Percentiles rank a stretch among this genome's conserved stretches.
Evolutionary conservation across 1,139 yeast species (phyloP).

Genomic region (Blastobotrys persicus): DNA sequence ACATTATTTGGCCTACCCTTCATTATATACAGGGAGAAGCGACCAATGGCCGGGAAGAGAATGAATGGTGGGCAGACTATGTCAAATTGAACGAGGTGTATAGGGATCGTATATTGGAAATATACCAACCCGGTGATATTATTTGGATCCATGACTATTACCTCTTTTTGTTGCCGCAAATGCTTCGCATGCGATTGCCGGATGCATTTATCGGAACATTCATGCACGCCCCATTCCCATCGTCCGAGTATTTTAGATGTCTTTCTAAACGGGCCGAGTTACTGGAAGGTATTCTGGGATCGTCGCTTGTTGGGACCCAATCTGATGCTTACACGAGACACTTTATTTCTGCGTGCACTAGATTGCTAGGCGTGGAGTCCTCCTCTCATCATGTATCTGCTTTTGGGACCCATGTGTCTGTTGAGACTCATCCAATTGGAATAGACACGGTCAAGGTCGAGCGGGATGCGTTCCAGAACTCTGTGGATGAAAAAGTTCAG

Average conservation of each 20-base stretch:
- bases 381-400: constrained; percentile 61
- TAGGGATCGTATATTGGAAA: constrained; percentile 67
- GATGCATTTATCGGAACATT: constrained; percentile 80
- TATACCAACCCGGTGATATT: constrained; percentile 86
- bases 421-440: constrained; percentile 80
- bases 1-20: constrained; percentile 88
- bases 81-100: constrained; percentile 88
- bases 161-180: constrained; percentile 76
- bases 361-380: constrained; percentile 41
- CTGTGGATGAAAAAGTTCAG: constrained; percentile 46
- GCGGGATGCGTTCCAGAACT: constrained; percentile 40
- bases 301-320: constrained; percentile 84
- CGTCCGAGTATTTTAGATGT: constrained; percentile 91
- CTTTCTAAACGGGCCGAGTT: constrained; percentile 77
- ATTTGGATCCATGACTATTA: constrained; percentile 97
- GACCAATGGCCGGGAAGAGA: constrained; percentile 68
- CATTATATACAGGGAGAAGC: constrained; percentile 81
- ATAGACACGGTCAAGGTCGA: constrained; percentile 69
- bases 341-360: constrained; percentile 80
- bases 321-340: constrained; percentile 84
- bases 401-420: constrained; percentile 71
- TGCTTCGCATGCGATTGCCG: constrained; percentile 77
- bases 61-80: constrained; percentile 87
- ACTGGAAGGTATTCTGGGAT: constrained; percentile 87
- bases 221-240: constrained; percentile 81